Conservation (phyloP, 202 grass and related monocot species). For the Panicum hallii region DNA sequence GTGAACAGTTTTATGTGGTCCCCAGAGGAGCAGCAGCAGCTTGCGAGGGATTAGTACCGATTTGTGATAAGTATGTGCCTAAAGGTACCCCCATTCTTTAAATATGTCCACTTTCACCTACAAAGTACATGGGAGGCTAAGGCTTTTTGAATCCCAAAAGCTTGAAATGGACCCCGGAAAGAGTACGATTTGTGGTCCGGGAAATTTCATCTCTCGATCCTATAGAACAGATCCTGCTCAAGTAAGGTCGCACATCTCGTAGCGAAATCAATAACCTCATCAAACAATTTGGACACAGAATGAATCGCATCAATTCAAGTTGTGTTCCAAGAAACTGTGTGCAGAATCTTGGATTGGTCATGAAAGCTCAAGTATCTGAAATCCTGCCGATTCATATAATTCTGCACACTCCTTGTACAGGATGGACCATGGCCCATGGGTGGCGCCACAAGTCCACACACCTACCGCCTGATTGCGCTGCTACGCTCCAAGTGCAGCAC, state of each 20-base stretch:
- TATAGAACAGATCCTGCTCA: neutral
- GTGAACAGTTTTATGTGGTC: conserved; percentile 11
- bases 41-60: neutral
- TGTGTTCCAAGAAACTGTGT: neutral
- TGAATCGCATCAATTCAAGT: neutral
- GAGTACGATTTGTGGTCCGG: neutral
- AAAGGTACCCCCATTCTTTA: conserved; percentile 28
- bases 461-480: conserved; percentile 36
- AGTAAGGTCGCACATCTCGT: neutral
- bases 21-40: neutral
- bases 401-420: neutral
- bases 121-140: conserved; percentile 15
- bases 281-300: neutral
- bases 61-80: conserved; percentile 13
- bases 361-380: neutral
- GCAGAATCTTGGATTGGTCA: neutral
- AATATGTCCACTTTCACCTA: conserved; percentile 10
- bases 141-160: conserved; percentile 8
- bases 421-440: neutral
- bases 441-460: neutral
- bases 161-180: conserved; percentile 10
- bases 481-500: conserved; percentile 24
- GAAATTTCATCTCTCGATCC: neutral
- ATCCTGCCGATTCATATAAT: neutral
- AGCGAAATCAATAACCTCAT: neutral